Evolutionary conservation across 2,329 filamentous ascomycete species (phyloP), one percentile per base, ranked within the genome.

Genomic region (Colletotrichum orchidophilum): DNA sequence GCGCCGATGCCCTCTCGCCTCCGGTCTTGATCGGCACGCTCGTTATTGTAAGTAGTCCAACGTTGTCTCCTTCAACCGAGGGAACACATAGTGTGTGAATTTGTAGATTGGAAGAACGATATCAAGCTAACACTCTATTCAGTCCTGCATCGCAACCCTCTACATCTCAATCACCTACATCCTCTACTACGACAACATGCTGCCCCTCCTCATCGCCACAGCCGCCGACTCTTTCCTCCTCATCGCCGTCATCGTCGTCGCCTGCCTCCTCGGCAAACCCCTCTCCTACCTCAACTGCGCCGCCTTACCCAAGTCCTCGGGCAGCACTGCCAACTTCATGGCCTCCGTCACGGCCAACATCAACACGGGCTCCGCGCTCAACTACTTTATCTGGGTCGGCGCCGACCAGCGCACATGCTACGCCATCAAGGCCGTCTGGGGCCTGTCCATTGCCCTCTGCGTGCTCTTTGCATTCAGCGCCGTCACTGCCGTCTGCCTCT

Each of bases 391-490:
- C 54, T 87, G 88, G 81, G 84, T 86, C 26, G 85, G 85, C 65
- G 83, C 85, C 4, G 86, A 85, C 75, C 86, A 86, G 79, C 80
- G 87, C 21, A 93, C 93, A 66, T 98, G 95, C 84, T 90, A 91
- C 77, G 91, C 96, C 84, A 91, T 95, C 80, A 97, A 97, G 87
- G 90, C 93, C 18, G 89, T 96, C 74, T 97, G 95, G 95, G 95
- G 94, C 1, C 82, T 97, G 71, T 89, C 90, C 80, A 95, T 97
- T 80, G 91, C 91, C 5, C 87, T 97, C 60, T 94, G 91, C 80
- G 88, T 93, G 53, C 83, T 94, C 42, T 94, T 93, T 77, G 86
- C 89, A 72, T 87, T 93, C 71, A 92, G 90, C 2, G 83, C 86
- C 55, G 81, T 92, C 60, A 85, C 88, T 55, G 87, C 86, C 33